phyloP scores from a whole-genome alignment of 2,329 filamentous ascomycete genomes.

The Diaporthe eres region DNA sequence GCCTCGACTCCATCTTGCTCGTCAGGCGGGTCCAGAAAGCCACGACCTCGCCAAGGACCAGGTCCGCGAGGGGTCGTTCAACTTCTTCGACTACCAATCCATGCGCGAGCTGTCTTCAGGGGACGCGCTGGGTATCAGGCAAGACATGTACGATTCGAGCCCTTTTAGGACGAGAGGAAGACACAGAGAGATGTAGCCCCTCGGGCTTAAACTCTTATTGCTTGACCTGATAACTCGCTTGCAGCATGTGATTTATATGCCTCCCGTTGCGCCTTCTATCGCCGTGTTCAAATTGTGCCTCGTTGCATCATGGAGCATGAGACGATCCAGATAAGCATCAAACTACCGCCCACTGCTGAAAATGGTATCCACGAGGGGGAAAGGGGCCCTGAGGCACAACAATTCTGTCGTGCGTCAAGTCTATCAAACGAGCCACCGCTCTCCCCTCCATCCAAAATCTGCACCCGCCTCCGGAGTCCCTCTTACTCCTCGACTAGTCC shows the following conservation, averaged over 20 bases:
- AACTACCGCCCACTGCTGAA: background rate
- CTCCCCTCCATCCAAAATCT: too few relatives aligned
- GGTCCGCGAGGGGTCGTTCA: too few relatives aligned
- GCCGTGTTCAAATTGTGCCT: slow-evolving; percentile 2
- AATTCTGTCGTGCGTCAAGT: background rate
- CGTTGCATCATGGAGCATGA: background rate
- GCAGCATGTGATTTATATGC: slow-evolving; percentile 25
- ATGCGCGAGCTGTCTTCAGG: background rate
- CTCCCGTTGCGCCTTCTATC: slow-evolving; percentile 29
- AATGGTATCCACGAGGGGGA: background rate
- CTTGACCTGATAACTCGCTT: slow-evolving; percentile 12
- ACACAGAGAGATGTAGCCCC: background rate
- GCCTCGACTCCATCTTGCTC: background rate
- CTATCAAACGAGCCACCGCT: background rate
- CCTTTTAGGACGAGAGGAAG: background rate
- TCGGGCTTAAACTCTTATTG: slow-evolving; percentile 5
- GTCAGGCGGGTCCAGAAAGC: background rate
- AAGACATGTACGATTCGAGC: slow-evolving; percentile 1
- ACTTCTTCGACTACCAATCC: background rate
- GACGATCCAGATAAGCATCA: background rate
- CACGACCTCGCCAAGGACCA: background rate
- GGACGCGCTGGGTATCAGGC: background rate
- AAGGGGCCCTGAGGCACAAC: background rate
- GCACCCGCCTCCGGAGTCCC: background rate
- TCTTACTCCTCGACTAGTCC: slow-evolving; percentile 67